Evolutionary conservation across 139 green algal species (phyloP).

Genomic region (Volvox africanus): DNA sequence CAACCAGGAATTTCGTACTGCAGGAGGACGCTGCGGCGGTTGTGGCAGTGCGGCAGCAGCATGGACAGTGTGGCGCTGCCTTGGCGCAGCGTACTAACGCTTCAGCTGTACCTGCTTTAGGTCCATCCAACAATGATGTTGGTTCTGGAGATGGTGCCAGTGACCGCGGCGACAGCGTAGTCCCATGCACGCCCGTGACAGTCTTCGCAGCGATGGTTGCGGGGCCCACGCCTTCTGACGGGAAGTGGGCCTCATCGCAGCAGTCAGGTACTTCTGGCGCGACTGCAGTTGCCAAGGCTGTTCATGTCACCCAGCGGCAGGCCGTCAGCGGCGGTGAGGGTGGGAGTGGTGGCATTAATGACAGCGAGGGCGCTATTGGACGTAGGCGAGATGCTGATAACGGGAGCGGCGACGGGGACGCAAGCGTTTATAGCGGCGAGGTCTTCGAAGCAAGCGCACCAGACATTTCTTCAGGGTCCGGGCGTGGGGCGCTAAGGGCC

Average conservation of each 20-base stretch:
- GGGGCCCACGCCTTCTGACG: neutral
- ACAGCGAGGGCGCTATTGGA: neutral
- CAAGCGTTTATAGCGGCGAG: no score
- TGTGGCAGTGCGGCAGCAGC: neutral
- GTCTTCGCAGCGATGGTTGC: neutral
- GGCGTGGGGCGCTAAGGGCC: no score
- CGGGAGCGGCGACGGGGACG: neutral
- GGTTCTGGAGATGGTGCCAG: neutral
- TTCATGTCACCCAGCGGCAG: neutral
- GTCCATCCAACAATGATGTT: neutral
- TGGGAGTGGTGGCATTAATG: neutral
- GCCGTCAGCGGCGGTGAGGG: no score
- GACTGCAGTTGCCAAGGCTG: neutral
- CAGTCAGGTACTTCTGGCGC: no score
- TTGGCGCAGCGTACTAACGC: no score
- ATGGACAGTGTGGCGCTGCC: neutral
- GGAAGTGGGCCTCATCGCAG: neutral
- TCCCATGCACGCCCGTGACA: neutral
- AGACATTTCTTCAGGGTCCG: no score
- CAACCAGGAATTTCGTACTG: no score
- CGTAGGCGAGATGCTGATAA: neutral
- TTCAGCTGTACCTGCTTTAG: neutral
- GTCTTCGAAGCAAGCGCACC: no score
- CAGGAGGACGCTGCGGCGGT: no score
- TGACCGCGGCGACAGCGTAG: no score